These are phyloP conservation scores for Phallus indusiatus DNA, from an alignment of 768 basidiomycete genomes.

Conservation along the genomic window DNA sequence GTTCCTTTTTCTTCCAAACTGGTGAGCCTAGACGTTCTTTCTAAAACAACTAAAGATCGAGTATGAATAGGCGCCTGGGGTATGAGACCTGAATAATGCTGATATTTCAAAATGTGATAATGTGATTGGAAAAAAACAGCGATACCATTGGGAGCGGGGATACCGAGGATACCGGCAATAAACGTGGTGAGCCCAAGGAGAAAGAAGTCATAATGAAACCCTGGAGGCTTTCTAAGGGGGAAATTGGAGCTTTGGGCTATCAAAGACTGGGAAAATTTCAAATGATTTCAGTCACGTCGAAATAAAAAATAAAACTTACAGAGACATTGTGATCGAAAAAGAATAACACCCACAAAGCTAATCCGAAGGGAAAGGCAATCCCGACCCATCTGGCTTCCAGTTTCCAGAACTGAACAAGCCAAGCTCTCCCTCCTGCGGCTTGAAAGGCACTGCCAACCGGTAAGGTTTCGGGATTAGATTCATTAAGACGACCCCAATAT, in stretches of 20 bases:
- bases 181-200: conserved; percentile 85
- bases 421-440: conserved; percentile 60
- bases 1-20: background rate
- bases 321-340: conserved; percentile 96
- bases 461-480: conserved; percentile 50
- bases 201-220: conserved; percentile 85
- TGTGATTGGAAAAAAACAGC: conserved; percentile 25
- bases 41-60: conserved; percentile 65
- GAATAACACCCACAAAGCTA: conserved; percentile 84
- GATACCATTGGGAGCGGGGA: conserved; percentile 70
- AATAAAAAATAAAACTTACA: conserved; percentile 34
- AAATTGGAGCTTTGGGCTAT: conserved; percentile 89
- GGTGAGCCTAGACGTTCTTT: conserved; percentile 21
- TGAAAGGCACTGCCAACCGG: conserved; percentile 62
- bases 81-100: conserved; percentile 40
- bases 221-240: conserved; percentile 83
- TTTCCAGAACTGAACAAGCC: conserved; percentile 87
- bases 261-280: conserved; percentile 45
- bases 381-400: conserved; percentile 84
- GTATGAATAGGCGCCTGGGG: conserved; percentile 94
- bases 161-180: conserved; percentile 74
- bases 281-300: background rate
- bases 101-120: background rate
- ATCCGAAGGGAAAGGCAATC: conserved; percentile 81
- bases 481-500: conserved; percentile 76